Evolutionary conservation across 1,139 yeast genomes (phyloP).

Genomic region (Arxiozyma slooffiae): DNA sequence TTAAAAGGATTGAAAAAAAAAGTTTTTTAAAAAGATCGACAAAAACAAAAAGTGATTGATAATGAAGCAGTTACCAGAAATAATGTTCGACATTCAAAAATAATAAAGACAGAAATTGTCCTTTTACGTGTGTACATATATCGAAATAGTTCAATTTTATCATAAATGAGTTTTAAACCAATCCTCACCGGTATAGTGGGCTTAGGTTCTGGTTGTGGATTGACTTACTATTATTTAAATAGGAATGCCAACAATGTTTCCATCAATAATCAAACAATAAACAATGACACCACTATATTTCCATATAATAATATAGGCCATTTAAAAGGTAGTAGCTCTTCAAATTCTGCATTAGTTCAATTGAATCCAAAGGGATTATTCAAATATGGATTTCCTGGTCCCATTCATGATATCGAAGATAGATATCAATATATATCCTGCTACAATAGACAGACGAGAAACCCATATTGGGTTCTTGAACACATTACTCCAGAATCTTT

Average conservation of each 20-base stretch:
- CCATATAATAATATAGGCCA: background rate
- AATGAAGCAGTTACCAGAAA: no score
- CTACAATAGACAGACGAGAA: conserved; percentile 73
- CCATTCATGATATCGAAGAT: conserved; percentile 70
- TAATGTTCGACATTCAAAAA: no score
- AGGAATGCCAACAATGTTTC: conserved; percentile 9
- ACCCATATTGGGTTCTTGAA: conserved; percentile 91
- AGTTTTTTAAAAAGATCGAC: no score
- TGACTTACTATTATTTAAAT: conserved; percentile 6
- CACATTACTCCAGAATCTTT: conserved; percentile 76
- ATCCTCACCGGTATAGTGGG: conserved; percentile 8
- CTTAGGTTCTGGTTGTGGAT: conserved; percentile 13
- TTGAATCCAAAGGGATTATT: conserved; percentile 66
- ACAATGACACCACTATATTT: background rate
- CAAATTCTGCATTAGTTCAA: background rate
- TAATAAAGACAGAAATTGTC: no score
- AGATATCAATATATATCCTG: conserved; percentile 74
- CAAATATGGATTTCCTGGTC: conserved; percentile 92
- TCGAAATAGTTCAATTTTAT: no score
- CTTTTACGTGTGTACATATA: background rate
- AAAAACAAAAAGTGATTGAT: no score
- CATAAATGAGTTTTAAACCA: conserved; percentile 6
- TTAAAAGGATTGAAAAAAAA: no score
- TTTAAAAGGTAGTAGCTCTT: background rate
- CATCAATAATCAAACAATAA: background rate